These are phyloP conservation scores for Pythium aristosporum DNA, from an alignment of 352 stramenopile species.

Conservation along the genomic window DNA sequence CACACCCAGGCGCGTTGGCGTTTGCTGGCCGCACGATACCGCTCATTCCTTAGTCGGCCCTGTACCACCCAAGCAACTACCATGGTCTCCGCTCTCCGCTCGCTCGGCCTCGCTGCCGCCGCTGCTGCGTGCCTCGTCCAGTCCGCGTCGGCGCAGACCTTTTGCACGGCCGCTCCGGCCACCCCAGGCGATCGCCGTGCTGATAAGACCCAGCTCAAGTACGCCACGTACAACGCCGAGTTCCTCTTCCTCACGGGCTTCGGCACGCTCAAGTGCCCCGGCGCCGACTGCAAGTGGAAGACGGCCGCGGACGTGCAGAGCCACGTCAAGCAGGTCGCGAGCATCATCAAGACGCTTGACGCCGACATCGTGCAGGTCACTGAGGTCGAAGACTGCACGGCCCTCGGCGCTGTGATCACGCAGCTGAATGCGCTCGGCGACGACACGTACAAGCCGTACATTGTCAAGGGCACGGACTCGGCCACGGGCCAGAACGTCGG, in stretches of 20 bases:
- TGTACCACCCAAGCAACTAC: slow-evolving; percentile 11
- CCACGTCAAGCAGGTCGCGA: slow-evolving; percentile 57
- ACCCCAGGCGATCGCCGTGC: slow-evolving; percentile 40
- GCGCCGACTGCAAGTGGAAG: slow-evolving; percentile 53
- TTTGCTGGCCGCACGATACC: neutral
- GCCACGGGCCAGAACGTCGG: slow-evolving; percentile 67
- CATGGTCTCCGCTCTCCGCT: slow-evolving; percentile 39
- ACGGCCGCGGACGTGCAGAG: slow-evolving; percentile 35
- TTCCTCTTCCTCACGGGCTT: slow-evolving; percentile 55
- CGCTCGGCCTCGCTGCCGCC: slow-evolving; percentile 25
- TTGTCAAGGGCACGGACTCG: slow-evolving; percentile 58
- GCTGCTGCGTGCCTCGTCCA: slow-evolving; percentile 6
- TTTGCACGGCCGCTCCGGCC: slow-evolving; percentile 48
- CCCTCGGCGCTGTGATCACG: slow-evolving; percentile 49
- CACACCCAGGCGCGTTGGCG: neutral
- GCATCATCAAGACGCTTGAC: slow-evolving; percentile 45
- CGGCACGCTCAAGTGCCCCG: slow-evolving; percentile 42
- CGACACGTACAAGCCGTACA: slow-evolving; percentile 59
- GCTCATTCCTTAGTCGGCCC: slow-evolving; percentile 34
- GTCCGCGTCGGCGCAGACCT: slow-evolving; percentile 35
- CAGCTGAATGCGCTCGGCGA: slow-evolving; percentile 47
- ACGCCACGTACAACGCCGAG: slow-evolving; percentile 63
- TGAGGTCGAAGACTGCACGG: slow-evolving; percentile 62
- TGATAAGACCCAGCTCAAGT: slow-evolving; percentile 56
- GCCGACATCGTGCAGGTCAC: slow-evolving; percentile 68